Base-by-base conservation (phyloP, 1,139 yeast species). In the Wickerhamomyces sp. region DNA sequence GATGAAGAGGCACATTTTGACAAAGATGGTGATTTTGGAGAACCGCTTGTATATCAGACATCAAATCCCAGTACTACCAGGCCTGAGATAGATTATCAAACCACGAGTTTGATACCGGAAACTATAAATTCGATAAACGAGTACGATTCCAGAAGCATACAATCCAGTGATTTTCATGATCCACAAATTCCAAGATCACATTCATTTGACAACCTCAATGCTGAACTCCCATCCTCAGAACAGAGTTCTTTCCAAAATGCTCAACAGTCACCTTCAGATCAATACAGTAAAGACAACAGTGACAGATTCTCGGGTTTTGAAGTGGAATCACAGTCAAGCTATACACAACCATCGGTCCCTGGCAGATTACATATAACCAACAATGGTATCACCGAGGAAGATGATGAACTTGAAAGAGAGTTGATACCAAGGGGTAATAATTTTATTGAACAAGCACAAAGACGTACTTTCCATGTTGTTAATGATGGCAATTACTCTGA, bases 401-500 rank as follows among this genome's bases (percentile, higher is more conserved):
- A 16, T 14, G 31, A 26, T 17, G 18, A 27, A 14, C 23, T 15
- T 16, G 26, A 20, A 16, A 28, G 28, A 16, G 31, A 28, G 16
- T 26, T 35, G 6, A 32, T 27, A 10, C n/a, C n/a, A n/a, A n/a
- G n/a, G n/a, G 34, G 31, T 6, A n/a, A 34, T 14, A 14, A 16
- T 12, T 26, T 16, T 26, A 6, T 16, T 11, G 11, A 14, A 9
- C 17, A 18, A 20, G 11, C 16, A 3, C 27, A 30, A 18, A 29
- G 24, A 8, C 26, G 39, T 7, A 38, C 37, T 7, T 41, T 41
- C 17, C 45, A 41, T 31, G 45, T 50, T 27, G 54, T 50, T 5
- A 50, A 50, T 17, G 48, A 48, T 42, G 54, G 49, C 3, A 38
- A 47, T 13, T 47, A 49, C 29, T 41, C 46, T 13, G 42, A 37